Conservation (phyloP, 2,329 filamentous ascomycete genomes). For the Colletotrichum kahawae region DNA sequence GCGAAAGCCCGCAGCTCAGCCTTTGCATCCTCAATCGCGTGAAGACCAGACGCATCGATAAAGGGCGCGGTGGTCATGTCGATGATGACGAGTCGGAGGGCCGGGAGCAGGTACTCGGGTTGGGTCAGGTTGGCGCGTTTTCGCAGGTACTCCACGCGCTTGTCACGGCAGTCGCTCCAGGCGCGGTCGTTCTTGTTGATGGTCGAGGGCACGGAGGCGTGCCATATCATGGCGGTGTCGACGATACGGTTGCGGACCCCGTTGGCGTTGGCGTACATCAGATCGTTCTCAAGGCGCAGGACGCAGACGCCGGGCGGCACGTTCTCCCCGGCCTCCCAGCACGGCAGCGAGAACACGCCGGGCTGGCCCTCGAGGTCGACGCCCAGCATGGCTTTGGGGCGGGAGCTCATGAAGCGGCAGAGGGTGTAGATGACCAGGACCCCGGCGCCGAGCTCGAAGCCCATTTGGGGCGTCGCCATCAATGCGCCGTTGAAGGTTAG, state of each 20-base stretch:
- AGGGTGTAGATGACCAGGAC: background rate
- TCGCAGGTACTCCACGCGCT: background rate
- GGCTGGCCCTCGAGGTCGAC: background rate
- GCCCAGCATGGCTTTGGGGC: background rate
- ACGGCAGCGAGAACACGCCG: background rate
- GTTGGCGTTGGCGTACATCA: background rate
- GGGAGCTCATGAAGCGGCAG: background rate
- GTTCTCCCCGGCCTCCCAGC: background rate
- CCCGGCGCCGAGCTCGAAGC: background rate
- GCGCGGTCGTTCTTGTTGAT: background rate
- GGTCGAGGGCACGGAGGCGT: background rate
- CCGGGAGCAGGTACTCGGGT: background rate
- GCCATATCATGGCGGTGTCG: background rate
- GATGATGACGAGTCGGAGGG: background rate
- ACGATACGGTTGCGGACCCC: background rate
- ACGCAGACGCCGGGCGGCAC: background rate
- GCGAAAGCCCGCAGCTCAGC: background rate
- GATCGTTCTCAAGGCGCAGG: background rate
- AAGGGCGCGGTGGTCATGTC: background rate
- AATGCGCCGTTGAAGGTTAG: background rate
- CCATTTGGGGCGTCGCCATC: background rate
- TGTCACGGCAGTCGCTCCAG: background rate
- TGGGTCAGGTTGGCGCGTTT: background rate
- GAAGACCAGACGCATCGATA: background rate
- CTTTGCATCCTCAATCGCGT: background rate